phyloP scores from a whole-genome alignment of 805 yeast species.

The Candida orba region DNA sequence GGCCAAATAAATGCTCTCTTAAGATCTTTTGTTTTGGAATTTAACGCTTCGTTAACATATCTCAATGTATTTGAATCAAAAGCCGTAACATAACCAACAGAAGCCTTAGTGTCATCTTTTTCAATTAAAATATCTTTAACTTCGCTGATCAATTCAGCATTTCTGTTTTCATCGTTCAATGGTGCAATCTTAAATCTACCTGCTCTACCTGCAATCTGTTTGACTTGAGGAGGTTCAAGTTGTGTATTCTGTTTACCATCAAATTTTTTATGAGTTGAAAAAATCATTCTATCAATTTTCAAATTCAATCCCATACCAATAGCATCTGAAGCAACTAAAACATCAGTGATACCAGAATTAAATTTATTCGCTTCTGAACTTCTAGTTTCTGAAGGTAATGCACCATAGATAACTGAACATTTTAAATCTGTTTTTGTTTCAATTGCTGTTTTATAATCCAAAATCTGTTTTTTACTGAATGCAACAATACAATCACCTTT shows the following conservation, averaged over 20 bases:
- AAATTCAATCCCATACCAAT: conserved; percentile 96
- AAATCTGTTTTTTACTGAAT: conserved; percentile 68
- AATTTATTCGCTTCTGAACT: conserved; percentile 75
- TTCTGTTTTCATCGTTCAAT: not conserved
- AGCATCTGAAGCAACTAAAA: conserved; percentile 94
- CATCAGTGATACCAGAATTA: conserved; percentile 71
- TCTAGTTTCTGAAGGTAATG: conserved; percentile 92
- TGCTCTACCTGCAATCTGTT: conserved; percentile 96
- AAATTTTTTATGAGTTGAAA: conserved; percentile 60
- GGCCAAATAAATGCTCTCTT: conserved; percentile 74
- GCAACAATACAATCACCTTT: conserved; percentile 89
- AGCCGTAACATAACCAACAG: conserved; percentile 50
- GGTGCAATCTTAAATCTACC: conserved; percentile 59
- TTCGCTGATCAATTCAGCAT: not conserved
- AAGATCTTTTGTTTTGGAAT: conserved; percentile 44
- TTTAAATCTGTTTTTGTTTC: conserved; percentile 54
- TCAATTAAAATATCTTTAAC: not conserved
- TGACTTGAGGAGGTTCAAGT: conserved; percentile 59
- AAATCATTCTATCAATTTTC: conserved; percentile 73
- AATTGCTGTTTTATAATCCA: conserved; percentile 60
- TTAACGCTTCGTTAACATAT: conserved; percentile 40
- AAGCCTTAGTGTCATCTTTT: conserved; percentile 9
- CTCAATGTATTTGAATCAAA: conserved; percentile 36
- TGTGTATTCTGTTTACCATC: conserved; percentile 48
- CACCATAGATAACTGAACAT: conserved; percentile 92